Evolutionary conservation across 2,329 filamentous ascomycete genomes (phyloP), one percentile per base, ranked within the genome.

Genomic region (Knoxdaviesia capensis): DNA sequence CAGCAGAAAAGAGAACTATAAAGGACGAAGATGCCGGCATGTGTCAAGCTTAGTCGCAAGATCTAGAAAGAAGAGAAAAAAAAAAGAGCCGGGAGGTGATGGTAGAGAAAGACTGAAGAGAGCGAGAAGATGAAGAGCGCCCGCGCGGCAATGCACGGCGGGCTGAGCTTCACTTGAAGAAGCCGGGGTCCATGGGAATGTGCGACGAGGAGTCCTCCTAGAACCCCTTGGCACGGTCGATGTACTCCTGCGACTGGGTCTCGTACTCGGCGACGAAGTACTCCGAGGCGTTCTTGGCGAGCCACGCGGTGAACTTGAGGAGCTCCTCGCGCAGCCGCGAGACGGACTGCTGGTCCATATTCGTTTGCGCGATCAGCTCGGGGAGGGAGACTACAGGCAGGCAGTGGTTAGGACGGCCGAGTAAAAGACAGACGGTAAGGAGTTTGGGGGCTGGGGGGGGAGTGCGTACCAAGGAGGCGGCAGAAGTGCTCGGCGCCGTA

Each of bases 341-440:
- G 36, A 94, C 84, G 3, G 86, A 87, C 56, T 93, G 86, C 42
- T 80, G 69, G 54, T 96, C 90, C 86, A 98, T 94, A 61, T 96
- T 96, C 41, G 90, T 98, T 57, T 98, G 90, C 4, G 87, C 87
- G 47, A 96, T 77, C 36, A 96, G 75, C 55, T 98, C 90, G 1
- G 90, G 88, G 51, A 96, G 76, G 1, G 81, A 80, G 4, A 92
- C 88, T 94, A 50, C 6, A 44, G 30, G 20, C 35, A 30, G 34
- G 34, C 36, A 32, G 31, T 39, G 5, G 11, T 31, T 29, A n/a
- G n/a, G 30, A 20, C 28, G 30, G 28, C 5, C n/a, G 5, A 20
- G 31, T 30, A 34, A 7, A 31, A 10, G 34, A 40, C 29, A 32
- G 31, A 5, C 6, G 8, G 9, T 9, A n/a, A 9, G 32, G 2